Evolutionary conservation across 1,284 basidiomycete genomes (phyloP).

Genomic region (Chalciporus sp.): DNA sequence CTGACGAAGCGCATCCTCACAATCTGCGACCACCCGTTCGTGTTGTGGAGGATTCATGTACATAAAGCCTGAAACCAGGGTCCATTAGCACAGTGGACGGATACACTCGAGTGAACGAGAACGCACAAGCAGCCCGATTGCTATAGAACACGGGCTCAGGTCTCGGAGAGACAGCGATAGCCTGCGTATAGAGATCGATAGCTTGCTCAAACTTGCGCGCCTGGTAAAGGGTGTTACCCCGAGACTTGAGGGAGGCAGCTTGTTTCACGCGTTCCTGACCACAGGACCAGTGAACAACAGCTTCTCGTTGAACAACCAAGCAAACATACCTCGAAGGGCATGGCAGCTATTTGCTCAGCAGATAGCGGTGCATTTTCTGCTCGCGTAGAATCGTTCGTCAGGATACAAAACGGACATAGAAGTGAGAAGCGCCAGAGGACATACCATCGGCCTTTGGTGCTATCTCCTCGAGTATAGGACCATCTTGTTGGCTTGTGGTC

Average conservation of each 20-base stretch:
- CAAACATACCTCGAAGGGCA: slow-evolving; percentile 54
- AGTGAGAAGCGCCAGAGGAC: slow-evolving; percentile 4
- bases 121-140: slow-evolving; percentile 94
- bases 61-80: slow-evolving; percentile 73
- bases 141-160: slow-evolving; percentile 95
- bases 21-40: slow-evolving; percentile 89
- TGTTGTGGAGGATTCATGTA: slow-evolving; percentile 86
- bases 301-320: not conserved
- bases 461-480: slow-evolving; percentile 78
- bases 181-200: slow-evolving; percentile 87
- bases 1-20: slow-evolving; percentile 85
- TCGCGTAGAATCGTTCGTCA: not conserved
- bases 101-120: not conserved
- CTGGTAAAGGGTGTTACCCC: slow-evolving; percentile 90
- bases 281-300: slow-evolving; percentile 13
- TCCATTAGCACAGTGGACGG: slow-evolving; percentile 4
- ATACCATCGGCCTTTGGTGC: slow-evolving; percentile 44
- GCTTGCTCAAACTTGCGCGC: slow-evolving; percentile 79
- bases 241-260: slow-evolving; percentile 83
- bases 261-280: slow-evolving; percentile 72
- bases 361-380: slow-evolving; percentile 46
- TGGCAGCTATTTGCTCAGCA: slow-evolving; percentile 55
- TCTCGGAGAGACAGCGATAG: slow-evolving; percentile 83
- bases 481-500: slow-evolving; percentile 52
- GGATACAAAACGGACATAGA: not conserved